Evolutionary conservation across 1,139 yeast genomes (phyloP), one percentile per base, ranked within the genome.

Genomic region (Yarrowia galli): DNA sequence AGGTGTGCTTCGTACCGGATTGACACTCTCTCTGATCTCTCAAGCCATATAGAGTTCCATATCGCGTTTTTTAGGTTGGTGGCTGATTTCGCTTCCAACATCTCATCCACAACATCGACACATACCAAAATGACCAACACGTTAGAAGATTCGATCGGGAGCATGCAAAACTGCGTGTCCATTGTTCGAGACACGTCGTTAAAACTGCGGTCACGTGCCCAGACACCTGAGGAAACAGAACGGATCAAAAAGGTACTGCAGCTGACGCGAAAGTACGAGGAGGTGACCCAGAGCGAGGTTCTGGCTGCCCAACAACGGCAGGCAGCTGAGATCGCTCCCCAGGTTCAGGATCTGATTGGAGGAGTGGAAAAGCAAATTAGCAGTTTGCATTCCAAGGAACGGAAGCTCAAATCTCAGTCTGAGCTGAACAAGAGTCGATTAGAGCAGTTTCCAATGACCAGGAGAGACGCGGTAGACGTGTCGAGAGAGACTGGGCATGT

Each of bases 201-300:
- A 9, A 58, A 58, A 25, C 38, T 58, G 3, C 40, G 51, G 32
- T 25, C 64, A 28, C 64, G 64, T 32, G 64, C 64, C 10, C 64
- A 58, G 20, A 58, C 64, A 16, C 64, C 64, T 1, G 51, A 58
- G 20, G 64, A 58, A 72, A 71, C 69, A 69, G 72, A 25, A 71
- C 66, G 68, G 20, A 68, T 40, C 28, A 32, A 23, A 23, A 60
- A 48, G 18, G 54, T 68, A 35, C 38, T 58, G 10, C 53, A 61
- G 22, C 43, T 46, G 48, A 48, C 63, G 28, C 45, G 48, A 40
- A 54, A 64, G 25, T 75, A 75, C 69, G 78, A 76, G n/a, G 73
- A 76, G 20, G 77, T 75, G 20, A 70, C 78, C 18, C 75, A 73
- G 64, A 69, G 71, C 12, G 76, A 74, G 56, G 73, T 75, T 13